These are phyloP conservation scores for Cladophialophora carrionii DNA, from an alignment of 2,329 filamentous ascomycete genomes.

Conservation along the genomic window DNA sequence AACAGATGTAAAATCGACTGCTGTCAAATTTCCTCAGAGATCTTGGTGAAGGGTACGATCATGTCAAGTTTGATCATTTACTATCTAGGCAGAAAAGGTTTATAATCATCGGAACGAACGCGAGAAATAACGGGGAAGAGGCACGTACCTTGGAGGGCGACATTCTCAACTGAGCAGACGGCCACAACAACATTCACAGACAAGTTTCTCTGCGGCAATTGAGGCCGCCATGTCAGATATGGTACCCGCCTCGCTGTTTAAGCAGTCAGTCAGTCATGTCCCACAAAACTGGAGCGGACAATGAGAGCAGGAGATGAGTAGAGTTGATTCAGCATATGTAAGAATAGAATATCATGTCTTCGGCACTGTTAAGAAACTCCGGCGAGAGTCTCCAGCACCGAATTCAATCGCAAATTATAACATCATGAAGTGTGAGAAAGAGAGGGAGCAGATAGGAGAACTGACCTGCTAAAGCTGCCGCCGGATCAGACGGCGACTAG, in stretches of 20 bases:
- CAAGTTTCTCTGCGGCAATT: background rate
- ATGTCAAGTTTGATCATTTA: conserved; percentile 63
- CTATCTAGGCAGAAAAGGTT: conserved; percentile 66
- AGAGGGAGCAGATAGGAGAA: background rate
- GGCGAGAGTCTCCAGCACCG: conserved; percentile 83
- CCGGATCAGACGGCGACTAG: background rate
- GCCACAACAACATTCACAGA: background rate
- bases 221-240: background rate
- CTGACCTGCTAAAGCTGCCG: background rate
- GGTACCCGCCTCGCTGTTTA: background rate
- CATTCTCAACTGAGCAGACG: background rate
- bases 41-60: conserved; percentile 68
- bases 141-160: background rate
- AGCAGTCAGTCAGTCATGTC: conserved; percentile 18
- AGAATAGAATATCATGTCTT: conserved; percentile 88
- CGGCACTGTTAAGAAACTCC: conserved; percentile 78
- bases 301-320: background rate
- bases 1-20: background rate
- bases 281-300: background rate
- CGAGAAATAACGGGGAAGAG: background rate
- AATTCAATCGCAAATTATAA: conserved; percentile 99
- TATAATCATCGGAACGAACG: conserved; percentile 66
- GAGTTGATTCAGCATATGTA: conserved; percentile 88
- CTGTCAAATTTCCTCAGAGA: conserved; percentile 60
- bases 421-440: conserved; percentile 66